These are phyloP conservation scores for Scytalidium sp. DNA, from an alignment of 2,329 filamentous ascomycete species.

Conservation along the genomic window DNA sequence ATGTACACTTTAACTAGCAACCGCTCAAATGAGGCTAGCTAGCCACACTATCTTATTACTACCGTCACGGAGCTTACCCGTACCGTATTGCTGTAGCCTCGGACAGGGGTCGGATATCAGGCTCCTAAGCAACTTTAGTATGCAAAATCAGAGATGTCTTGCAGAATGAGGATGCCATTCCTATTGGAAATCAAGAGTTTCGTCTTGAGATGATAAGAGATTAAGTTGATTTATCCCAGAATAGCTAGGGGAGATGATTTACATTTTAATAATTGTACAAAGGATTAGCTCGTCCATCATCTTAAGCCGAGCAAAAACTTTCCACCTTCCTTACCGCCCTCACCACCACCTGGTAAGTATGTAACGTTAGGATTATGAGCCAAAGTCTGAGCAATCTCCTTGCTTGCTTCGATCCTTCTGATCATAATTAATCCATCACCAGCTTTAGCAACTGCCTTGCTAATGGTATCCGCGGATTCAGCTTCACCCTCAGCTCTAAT, in stretches of 20 bases:
- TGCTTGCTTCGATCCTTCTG: slow-evolving; percentile 93
- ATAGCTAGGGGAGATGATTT: slow-evolving; percentile 22
- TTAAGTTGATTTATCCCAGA: neutral
- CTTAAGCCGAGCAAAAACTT: slow-evolving; percentile 67
- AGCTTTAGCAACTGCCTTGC: slow-evolving; percentile 86
- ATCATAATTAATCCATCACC: slow-evolving; percentile 95
- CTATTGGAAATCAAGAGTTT: no score
- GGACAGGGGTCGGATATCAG: no score
- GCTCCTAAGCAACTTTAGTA: no score
- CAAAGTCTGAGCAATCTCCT: slow-evolving; percentile 90
- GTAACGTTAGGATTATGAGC: slow-evolving; percentile 92
- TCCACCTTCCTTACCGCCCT: slow-evolving; percentile 52
- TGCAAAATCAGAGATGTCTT: no score
- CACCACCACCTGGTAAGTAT: slow-evolving; percentile 79
- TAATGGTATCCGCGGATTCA: slow-evolving; percentile 93
- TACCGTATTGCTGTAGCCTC: no score
- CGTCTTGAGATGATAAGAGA: no score
- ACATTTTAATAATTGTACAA: slow-evolving; percentile 24
- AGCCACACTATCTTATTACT: no score
- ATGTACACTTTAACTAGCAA: no score
- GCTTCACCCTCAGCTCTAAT: slow-evolving; percentile 98
- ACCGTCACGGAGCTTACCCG: no score
- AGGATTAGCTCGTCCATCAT: slow-evolving; percentile 17
- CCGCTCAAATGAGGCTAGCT: no score
- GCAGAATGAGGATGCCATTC: no score